phyloP scores from a whole-genome alignment of 352 stramenopile species.

The Discostella stelligera region DNA sequence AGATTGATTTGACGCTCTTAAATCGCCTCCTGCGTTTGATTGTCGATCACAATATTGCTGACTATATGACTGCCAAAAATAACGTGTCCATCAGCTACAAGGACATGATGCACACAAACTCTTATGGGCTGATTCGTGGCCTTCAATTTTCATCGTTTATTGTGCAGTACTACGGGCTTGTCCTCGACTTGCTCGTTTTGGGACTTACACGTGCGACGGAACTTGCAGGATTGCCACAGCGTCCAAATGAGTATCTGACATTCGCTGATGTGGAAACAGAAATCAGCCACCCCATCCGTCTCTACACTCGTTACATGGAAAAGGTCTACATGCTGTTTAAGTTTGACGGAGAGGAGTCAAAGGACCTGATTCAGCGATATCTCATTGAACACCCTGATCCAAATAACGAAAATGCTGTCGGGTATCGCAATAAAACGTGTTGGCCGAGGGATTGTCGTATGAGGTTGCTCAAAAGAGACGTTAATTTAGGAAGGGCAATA shows the following conservation, averaged over 20 bases:
- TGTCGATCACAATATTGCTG: conserved; percentile 99
- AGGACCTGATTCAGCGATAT: conserved; percentile 99
- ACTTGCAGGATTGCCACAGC: conserved; percentile 94
- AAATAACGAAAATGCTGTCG: conserved; percentile 99
- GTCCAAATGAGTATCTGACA: conserved; percentile 98
- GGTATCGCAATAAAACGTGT: conserved; percentile 99
- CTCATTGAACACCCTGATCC: conserved; percentile 99
- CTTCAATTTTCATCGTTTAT: conserved; percentile 93
- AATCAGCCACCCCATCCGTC: conserved; percentile 95
- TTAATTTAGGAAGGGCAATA: conserved; percentile 97
- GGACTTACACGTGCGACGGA: conserved; percentile 97
- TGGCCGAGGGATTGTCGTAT: conserved; percentile 99
- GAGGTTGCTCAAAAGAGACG: conserved; percentile 99
- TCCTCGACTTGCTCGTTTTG: conserved; percentile 97
- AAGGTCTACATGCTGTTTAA: conserved; percentile 99
- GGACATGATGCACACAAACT: conserved; percentile 99
- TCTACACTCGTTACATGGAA: conserved; percentile 99
- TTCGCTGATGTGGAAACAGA: conserved; percentile 98
- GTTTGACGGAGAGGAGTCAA: conserved; percentile 96
- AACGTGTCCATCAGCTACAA: conserved; percentile 97
- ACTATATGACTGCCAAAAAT: conserved; percentile 99
- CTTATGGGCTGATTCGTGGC: conserved; percentile 97
- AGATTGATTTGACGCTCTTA: conserved; percentile 99
- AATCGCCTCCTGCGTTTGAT: conserved; percentile 98
- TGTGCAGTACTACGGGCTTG: conserved; percentile 98